Evolutionary conservation across 345 rosid species (phyloP).

Genomic region (Eucalyptus tenuipes): DNA sequence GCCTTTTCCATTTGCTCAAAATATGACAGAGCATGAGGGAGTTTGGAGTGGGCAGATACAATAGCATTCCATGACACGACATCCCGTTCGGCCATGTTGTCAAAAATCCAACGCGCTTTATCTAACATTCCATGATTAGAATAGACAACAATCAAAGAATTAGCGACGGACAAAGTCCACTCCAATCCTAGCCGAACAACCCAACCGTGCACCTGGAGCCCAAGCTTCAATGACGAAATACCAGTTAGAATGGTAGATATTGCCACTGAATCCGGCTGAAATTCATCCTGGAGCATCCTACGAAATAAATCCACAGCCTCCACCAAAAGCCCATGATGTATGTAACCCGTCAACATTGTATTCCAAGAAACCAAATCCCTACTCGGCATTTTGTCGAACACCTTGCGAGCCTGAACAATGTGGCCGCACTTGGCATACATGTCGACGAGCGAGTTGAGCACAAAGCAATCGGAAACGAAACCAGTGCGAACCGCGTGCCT

Average conservation of each 20-base stretch:
- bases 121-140: conserved; percentile 33
- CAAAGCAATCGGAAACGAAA: conserved; percentile 43
- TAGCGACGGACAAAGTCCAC: conserved; percentile 43
- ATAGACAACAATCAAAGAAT: conserved; percentile 53
- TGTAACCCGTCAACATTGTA: conserved; percentile 54
- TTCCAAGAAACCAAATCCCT: conserved; percentile 73
- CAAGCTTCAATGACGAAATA: conserved; percentile 23
- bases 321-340: conserved; percentile 44
- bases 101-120: conserved; percentile 44
- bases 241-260: conserved; percentile 50
- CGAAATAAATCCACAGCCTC: conserved; percentile 42
- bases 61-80: conserved; percentile 78
- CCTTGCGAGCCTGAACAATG: conserved; percentile 58
- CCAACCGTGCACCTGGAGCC: conserved; percentile 69
- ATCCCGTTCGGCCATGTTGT: conserved; percentile 57
- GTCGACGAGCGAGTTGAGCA: conserved; percentile 69
- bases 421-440: conserved; percentile 96
- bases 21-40: conserved; percentile 28
- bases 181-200: conserved; percentile 43
- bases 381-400: conserved; percentile 42
- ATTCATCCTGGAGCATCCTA: conserved; percentile 37
- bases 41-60: conserved; percentile 51
- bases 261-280: conserved; percentile 62
- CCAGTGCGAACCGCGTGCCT: conserved; percentile 64
- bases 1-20: conserved; percentile 50